A percentile compares a stretch with the other conserved stretches of the same genome.
Conservation (phyloP, 495 filamentous ascomycete genomes). For the Penicillium cinerascens region DNA sequence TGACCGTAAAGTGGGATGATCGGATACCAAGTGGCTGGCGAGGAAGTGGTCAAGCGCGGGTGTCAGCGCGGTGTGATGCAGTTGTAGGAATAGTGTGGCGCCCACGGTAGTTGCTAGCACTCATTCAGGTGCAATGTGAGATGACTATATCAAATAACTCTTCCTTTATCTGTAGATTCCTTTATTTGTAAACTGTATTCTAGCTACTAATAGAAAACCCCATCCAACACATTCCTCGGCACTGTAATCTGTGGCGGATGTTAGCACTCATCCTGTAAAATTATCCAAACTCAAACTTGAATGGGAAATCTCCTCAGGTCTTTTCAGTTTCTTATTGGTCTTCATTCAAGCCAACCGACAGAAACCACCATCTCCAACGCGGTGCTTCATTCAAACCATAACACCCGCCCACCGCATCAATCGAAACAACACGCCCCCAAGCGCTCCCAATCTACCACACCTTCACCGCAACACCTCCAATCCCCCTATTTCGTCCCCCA, state of each 20-base stretch:
- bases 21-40: not conserved
- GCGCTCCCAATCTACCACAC: not conserved
- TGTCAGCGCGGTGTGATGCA: not conserved
- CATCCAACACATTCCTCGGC: not conserved
- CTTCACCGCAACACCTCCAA: not conserved
- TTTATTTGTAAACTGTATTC: not conserved
- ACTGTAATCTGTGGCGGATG: not conserved
- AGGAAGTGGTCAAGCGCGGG: not conserved
- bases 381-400: slow-evolving; percentile 19
- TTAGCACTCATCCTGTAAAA: slow-evolving; percentile 3
- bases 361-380: slow-evolving; percentile 26
- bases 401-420: slow-evolving; percentile 2
- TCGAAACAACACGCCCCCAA: slow-evolving; percentile 19
- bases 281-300: not conserved
- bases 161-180: not conserved
- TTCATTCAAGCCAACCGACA: slow-evolving; percentile 39
- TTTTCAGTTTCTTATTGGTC: slow-evolving; percentile 55
- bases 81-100: slow-evolving; percentile 4
- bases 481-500: slow-evolving; percentile 4
- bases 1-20: not conserved
- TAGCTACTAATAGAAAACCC: not conserved
- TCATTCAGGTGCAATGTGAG: slow-evolving; percentile 8
- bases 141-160: not conserved
- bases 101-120: slow-evolving; percentile 13
- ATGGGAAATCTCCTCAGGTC: slow-evolving; percentile 50